Base-by-base conservation (phyloP, 495 filamentous ascomycete species). In the Penicillium daleae region DNA sequence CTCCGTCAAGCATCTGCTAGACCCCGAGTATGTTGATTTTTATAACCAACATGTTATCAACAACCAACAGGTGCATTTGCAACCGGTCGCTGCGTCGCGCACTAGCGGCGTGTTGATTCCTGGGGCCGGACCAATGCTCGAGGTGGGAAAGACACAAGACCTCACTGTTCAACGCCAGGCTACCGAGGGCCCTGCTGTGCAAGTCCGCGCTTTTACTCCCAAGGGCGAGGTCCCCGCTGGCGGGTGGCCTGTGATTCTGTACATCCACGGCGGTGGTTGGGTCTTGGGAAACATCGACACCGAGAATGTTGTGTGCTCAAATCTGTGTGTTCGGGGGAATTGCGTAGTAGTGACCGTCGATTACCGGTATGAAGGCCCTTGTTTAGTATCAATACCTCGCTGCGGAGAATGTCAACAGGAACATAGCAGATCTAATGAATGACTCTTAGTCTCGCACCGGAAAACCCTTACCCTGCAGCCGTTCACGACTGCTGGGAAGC, bases 231-330 rank as follows among this genome's bases (percentile, higher is more conserved):
- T 44, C 9, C 83, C 85, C 0, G 67, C 67, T 6, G 65, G 60
- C 2, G 85, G 85, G 59, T 87, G 83, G 83, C 82, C 83, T 4
- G 78, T 83, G 22, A 78, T 83, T 71, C 58, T 87, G 4, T 87
- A 85, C 63, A 82, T 83, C 65, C 85, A 87, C 60, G 85, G 85
- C 15, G 84, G 83, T 4, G 84, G 84, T 12, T 87, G 84, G 84
- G 84, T 87, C 10, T 60, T 87, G 48, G 84, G 84, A 0, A 84
- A 81, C 42, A 85, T 87, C 42, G 77, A 86, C 48, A 86, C 84
- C 1, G 83, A 86, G 71, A 87, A 86, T 56, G 76, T 78, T 24
- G 82, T 87, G n/a, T 84, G 81, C 56, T 80, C 81, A 42, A 80
- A 86, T 63, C 66, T 87, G 13, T 85, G 83, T 60, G 71, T 70